A percentile compares a stretch with the other conserved stretches of the same genome.
Conservation (phyloP, 805 yeast genomes). For the Candida awuae region DNA sequence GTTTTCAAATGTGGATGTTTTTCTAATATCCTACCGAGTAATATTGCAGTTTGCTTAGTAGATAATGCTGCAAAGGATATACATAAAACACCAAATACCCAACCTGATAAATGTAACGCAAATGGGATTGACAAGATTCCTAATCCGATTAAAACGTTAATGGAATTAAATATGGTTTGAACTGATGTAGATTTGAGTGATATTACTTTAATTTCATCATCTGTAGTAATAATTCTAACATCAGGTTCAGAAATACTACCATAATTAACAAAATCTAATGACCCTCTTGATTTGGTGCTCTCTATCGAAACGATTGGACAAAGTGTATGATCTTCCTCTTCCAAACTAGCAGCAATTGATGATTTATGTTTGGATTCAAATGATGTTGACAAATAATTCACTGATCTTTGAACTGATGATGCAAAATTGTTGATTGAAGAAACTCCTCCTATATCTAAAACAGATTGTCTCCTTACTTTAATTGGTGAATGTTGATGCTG, state of each 20-base stretch:
- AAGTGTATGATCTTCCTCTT: neutral
- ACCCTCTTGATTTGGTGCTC: too few species aligned
- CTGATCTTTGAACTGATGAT: conserved; percentile 27
- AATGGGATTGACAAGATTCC: conserved; percentile 69
- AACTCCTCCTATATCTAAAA: conserved; percentile 31
- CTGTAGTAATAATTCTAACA: neutral
- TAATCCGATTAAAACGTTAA: conserved; percentile 68
- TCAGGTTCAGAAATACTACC: too few species aligned
- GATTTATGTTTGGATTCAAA: conserved; percentile 8
- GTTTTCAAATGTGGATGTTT: conserved; percentile 36
- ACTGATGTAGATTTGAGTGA: conserved; percentile 51
- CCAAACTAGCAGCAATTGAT: neutral
- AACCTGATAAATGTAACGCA: conserved; percentile 61
- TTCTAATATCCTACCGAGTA: conserved; percentile 42
- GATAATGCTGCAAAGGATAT: conserved; percentile 38
- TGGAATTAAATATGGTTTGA: conserved; percentile 71
- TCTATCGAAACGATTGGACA: neutral
- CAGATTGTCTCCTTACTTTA: conserved; percentile 24
- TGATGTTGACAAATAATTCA: conserved; percentile 24
- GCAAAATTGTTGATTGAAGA: conserved; percentile 32
- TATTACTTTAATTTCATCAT: conserved; percentile 10
- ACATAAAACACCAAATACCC: conserved; percentile 43
- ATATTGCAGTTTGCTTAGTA: conserved; percentile 46
- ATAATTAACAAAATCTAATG: too few species aligned
- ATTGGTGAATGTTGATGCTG: conserved; percentile 5